Base-by-base conservation (phyloP, 1,139 yeast genomes). In the Kodamaea sp. region DNA sequence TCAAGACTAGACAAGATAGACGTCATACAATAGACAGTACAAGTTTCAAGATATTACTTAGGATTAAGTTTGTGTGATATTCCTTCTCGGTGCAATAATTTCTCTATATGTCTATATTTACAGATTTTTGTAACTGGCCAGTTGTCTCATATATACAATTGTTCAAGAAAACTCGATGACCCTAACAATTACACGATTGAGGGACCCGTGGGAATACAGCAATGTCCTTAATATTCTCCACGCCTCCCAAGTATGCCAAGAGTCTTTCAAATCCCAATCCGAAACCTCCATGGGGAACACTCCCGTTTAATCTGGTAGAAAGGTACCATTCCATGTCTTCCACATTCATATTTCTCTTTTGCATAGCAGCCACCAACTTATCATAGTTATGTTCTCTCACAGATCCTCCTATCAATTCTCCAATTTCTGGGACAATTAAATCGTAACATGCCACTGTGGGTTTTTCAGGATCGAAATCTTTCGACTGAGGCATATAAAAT, bases 341-440 rank as follows among this genome's bases (percentile, higher is more conserved):
- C 5, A 61, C 44, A 52, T 80, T 76, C 86, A 82, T 81, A 2
- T 63, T 65, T 44, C 83, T 61, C 2, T 53, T 37, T 2, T 53
- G 39, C 65, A 90, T 80, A 37, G 78, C 82, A 1, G 43, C 41
- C 3, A 67, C 48, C 12, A 92, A 61, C 13, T 43, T 53, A 0
- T 59, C 71, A 39, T 76, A 63, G 43, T 76, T 62, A 51, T 86
- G 87, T 50, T 92, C 96, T 59, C 99, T 85, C 43, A 94, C 48
- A 2, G 96, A 88, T 0, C 98, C 98, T 2, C 98, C 98, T 3
- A 88, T 81, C n/a, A 92, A 67, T 55, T 92, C 98, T n/a, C 98
- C 98, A 42, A 92, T 75, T 19, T 82, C 90, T 0, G 98, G 98
- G 15, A 90, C 76, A 5, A 92, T 64, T 35, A 92, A 68, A 54